Conservation (phyloP, 2,329 filamentous ascomycete genomes). For the Colletotrichum sp. region DNA sequence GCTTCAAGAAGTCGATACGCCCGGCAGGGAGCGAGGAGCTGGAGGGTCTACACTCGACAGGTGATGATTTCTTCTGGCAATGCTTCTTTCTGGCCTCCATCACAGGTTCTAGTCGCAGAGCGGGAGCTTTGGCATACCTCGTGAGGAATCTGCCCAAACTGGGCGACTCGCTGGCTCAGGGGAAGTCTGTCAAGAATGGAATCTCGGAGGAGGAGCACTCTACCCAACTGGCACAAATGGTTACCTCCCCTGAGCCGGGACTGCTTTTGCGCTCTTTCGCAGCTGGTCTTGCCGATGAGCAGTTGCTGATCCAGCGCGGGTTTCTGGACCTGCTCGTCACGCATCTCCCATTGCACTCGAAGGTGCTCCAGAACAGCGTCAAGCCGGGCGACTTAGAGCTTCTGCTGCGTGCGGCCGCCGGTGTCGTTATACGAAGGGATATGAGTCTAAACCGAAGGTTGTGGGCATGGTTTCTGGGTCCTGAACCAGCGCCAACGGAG, state of each 20-base stretch:
- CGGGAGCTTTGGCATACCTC: conserved; percentile 88
- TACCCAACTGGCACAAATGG: conserved; percentile 64
- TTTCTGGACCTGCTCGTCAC: conserved; percentile 93
- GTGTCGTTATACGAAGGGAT: conserved; percentile 86
- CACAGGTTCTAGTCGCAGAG: conserved; percentile 82
- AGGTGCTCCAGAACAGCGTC: conserved; percentile 77
- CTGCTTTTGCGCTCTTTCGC: conserved; percentile 90
- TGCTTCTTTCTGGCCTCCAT: conserved; percentile 94
- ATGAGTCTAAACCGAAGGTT: conserved; percentile 95
- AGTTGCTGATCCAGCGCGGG: conserved; percentile 90
- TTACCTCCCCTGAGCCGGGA: conserved; percentile 89
- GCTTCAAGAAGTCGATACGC: conserved; percentile 73
- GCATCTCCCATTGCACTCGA: conserved; percentile 84
- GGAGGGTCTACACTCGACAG: conserved; percentile 59
- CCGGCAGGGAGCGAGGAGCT: conserved; percentile 55
- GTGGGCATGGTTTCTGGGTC: conserved; percentile 96
- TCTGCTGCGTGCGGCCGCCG: conserved; percentile 81
- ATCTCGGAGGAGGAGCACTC: conserved; percentile 48
- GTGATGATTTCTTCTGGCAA: conserved; percentile 96
- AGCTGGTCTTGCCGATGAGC: conserved; percentile 84
- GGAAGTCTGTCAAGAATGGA: conserved; percentile 32
- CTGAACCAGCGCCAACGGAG: conserved; percentile 61
- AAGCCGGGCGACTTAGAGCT: conserved; percentile 79
- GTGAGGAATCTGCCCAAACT: conserved; percentile 79
- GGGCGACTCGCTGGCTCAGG: conserved; percentile 43